These are phyloP conservation scores for Pythium phragmiticola DNA, from an alignment of 352 stramenopile genomes.

Conservation along the genomic window DNA sequence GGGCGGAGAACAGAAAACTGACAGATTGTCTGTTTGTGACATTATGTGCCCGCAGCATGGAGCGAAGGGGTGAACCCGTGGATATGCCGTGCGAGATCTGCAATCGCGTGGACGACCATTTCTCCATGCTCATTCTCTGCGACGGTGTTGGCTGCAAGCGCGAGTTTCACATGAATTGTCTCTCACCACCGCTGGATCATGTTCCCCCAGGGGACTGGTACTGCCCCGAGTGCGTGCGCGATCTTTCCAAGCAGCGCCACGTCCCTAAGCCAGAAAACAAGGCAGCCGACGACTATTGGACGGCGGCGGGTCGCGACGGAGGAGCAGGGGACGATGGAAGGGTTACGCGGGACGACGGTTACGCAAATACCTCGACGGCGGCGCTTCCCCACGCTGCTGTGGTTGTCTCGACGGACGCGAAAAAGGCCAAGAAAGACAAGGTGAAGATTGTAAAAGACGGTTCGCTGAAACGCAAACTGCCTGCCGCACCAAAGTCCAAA, in stretches of 20 bases:
- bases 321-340: slow-evolving; percentile 4
- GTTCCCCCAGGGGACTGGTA: slow-evolving; percentile 78
- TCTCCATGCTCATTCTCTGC: slow-evolving; percentile 82
- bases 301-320: slow-evolving; percentile 1
- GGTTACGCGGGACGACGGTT: slow-evolving; percentile 7
- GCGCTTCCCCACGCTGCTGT: not conserved
- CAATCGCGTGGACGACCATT: slow-evolving; percentile 79
- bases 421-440: slow-evolving; percentile 62
- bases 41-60: slow-evolving; percentile 43
- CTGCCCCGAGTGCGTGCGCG: slow-evolving; percentile 63
- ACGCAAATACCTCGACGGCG: slow-evolving; percentile 3
- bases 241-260: slow-evolving; percentile 35
- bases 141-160: slow-evolving; percentile 79
- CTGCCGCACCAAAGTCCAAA: slow-evolving; percentile 32
- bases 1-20: not conserved
- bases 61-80: slow-evolving; percentile 54
- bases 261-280: slow-evolving; percentile 14
- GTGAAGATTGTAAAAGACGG: slow-evolving; percentile 43
- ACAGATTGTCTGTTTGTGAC: not conserved
- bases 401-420: slow-evolving; percentile 11
- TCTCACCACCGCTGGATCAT: slow-evolving; percentile 56
- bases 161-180: slow-evolving; percentile 87
- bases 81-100: slow-evolving; percentile 84
- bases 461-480: slow-evolving; percentile 56
- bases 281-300: slow-evolving; percentile 14